Conservation (phyloP, 2,329 filamentous ascomycete species). For the Neoascochyta sp. region DNA sequence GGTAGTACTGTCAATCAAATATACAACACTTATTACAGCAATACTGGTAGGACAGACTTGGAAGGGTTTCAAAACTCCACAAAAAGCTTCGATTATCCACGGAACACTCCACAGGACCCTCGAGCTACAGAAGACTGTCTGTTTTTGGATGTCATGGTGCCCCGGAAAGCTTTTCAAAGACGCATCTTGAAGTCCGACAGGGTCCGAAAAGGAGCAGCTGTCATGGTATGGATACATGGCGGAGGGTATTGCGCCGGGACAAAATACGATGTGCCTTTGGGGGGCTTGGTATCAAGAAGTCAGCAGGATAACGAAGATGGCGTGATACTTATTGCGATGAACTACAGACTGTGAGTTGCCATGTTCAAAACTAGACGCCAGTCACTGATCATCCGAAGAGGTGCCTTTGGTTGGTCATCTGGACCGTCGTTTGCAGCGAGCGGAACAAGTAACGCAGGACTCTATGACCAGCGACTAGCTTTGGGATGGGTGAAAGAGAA, state of each 20-base stretch:
- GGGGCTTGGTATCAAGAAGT: not conserved
- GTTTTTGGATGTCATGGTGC: slow-evolving; percentile 42
- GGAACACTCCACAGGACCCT: slow-evolving; percentile 1
- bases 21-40: not conserved
- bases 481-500: no score
- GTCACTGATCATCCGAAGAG: not conserved
- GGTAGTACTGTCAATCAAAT: not conserved
- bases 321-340: not conserved
- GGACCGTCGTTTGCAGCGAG: not conserved
- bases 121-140: slow-evolving; percentile 41
- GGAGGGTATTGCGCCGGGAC: not conserved
- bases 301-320: not conserved
- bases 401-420: not conserved
- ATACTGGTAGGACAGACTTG: not conserved
- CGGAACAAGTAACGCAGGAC: no score
- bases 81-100: not conserved
- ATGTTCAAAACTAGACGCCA: not conserved
- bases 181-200: slow-evolving; percentile 10
- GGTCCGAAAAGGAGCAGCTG: slow-evolving; percentile 26
- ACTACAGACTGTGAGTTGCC: not conserved
- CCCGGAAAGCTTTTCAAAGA: slow-evolving; percentile 26
- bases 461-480: no score
- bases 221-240: slow-evolving; percentile 46
- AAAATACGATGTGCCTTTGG: not conserved
- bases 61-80: not conserved